Percentiles rank a stretch among this genome's conserved stretches.
Evolutionary conservation across 805 yeast species (phyloP).

Genomic region (Wickerhamomyces bisporus): DNA sequence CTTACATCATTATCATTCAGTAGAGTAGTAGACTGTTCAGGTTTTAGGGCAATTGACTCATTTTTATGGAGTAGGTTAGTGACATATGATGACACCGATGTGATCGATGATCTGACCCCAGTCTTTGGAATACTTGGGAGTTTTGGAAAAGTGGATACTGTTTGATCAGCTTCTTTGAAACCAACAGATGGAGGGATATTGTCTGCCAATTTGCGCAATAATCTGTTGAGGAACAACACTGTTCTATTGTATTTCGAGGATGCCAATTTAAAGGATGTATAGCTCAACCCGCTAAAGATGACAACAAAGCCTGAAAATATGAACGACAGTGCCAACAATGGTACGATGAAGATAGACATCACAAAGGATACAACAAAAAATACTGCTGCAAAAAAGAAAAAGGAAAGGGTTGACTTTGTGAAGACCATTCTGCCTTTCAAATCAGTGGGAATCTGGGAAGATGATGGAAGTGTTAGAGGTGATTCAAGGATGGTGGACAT

Average conservation of each 20-base stretch:
- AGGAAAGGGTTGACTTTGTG: conserved; percentile 13
- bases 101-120: not conserved
- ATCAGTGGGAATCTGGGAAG: not conserved
- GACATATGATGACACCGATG: too few relatives aligned
- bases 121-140: conserved; percentile 1
- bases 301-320: conserved; percentile 23
- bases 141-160: too few relatives aligned
- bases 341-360: conserved; percentile 17
- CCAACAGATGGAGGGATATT: conserved; percentile 27
- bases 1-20: too few relatives aligned
- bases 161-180: conserved; percentile 11
- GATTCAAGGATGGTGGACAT: not conserved
- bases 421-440: conserved; percentile 6
- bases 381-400: conserved; percentile 11
- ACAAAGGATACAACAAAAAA: conserved; percentile 8
- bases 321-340: conserved; percentile 18
- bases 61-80: too few relatives aligned
- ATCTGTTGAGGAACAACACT: conserved; percentile 20
- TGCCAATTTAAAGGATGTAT: conserved; percentile 20
- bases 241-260: conserved; percentile 22
- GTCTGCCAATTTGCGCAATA: conserved; percentile 22
- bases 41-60: too few relatives aligned
- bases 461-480: not conserved
- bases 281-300: conserved; percentile 22
- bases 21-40: too few relatives aligned